Conservation (phyloP, 2,329 filamentous ascomycete genomes). For the Epichloe sibirici region DNA sequence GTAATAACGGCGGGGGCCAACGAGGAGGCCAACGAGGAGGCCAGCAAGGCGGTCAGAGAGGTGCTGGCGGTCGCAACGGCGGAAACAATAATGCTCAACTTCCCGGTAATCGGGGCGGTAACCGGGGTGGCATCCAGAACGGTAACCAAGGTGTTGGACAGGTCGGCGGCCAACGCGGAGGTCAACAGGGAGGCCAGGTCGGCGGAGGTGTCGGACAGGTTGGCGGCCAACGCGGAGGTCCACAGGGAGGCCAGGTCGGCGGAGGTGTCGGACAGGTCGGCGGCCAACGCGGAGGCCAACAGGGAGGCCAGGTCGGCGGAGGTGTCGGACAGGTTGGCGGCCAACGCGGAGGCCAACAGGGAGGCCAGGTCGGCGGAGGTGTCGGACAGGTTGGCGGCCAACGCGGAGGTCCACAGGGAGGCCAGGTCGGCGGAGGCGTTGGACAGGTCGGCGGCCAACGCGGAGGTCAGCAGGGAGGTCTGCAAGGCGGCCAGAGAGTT, state of each 20-base stretch:
- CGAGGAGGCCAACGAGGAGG: background rate
- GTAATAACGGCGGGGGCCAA: constrained; percentile 5
- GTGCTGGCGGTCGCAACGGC: background rate
- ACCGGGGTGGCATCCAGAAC: background rate
- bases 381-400: background rate
- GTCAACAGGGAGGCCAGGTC: background rate
- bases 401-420: background rate
- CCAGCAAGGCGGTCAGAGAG: background rate
- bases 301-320: background rate
- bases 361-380: background rate
- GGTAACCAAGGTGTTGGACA: background rate
- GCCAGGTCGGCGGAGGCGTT: background rate
- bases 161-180: background rate
- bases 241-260: background rate
- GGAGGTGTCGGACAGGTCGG: background rate
- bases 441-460: too few relatives aligned
- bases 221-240: background rate
- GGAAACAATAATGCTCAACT: background rate
- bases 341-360: background rate
- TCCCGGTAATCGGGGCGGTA: background rate
- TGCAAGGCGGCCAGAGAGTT: background rate
- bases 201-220: background rate
- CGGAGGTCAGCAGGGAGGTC: too few relatives aligned
- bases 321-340: background rate
- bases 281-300: background rate